Evolutionary conservation across 441 rosid species (phyloP).

Genomic region (Pelargonium fulgidum): DNA sequence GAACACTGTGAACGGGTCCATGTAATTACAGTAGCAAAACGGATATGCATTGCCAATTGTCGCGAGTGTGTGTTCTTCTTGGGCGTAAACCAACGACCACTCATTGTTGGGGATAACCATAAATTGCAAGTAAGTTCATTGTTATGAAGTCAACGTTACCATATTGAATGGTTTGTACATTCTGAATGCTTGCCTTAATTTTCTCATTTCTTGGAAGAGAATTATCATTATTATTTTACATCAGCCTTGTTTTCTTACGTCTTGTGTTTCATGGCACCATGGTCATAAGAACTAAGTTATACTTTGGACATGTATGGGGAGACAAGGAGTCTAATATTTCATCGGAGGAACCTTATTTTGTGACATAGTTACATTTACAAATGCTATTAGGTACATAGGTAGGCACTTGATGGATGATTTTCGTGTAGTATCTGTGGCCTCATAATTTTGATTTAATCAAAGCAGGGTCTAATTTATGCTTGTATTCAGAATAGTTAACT

Average conservation of each 20-base stretch:
- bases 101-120: slow-evolving; percentile 96
- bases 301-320: not conserved
- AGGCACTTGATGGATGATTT: slow-evolving; percentile 1
- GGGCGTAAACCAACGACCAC: slow-evolving; percentile 96
- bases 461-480: not conserved
- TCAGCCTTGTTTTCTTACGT: too few relatives aligned
- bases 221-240: too few relatives aligned
- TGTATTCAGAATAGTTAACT: not conserved
- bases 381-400: not conserved
- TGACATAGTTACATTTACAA: not conserved
- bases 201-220: not conserved
- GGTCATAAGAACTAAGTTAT: not conserved
- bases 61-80: slow-evolving; percentile 94
- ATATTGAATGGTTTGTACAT: not conserved
- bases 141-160: not conserved
- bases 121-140: slow-evolving; percentile 69
- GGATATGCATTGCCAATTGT: slow-evolving; percentile 92
- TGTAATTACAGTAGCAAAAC: slow-evolving; percentile 78
- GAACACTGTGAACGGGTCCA: slow-evolving; percentile 99
- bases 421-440: not conserved
- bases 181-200: not conserved
- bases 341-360: not conserved
- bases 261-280: not conserved
- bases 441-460: not conserved
- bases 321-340: not conserved